Conservation (phyloP, 2,329 filamentous ascomycete genomes). For the Penicillium sp. region DNA sequence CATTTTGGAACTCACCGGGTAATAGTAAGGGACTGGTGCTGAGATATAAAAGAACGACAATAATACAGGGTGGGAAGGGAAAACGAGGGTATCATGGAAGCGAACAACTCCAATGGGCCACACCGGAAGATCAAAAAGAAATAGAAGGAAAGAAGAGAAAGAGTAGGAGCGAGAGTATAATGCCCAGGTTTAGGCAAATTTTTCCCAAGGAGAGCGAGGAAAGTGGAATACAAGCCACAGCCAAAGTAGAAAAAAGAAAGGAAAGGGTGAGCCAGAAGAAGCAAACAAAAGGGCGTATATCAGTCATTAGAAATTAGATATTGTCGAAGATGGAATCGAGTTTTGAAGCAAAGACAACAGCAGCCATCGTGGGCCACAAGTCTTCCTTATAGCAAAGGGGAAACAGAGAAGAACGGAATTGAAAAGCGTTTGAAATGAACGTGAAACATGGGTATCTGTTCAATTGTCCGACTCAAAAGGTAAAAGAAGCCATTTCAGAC, state of each 20-base stretch:
- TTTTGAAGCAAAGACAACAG: neutral
- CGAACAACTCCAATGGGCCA: conserved; percentile 5
- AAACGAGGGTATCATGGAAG: conserved; percentile 10
- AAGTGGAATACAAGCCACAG: neutral
- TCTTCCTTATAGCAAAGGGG: neutral
- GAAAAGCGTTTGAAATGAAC: neutral
- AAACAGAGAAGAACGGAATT: conserved; percentile 8
- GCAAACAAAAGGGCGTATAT: conserved; percentile 10
- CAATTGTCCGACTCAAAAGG: neutral
- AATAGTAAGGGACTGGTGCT: neutral
- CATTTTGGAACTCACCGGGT: neutral
- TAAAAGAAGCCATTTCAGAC: neutral
- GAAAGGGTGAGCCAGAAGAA: neutral
- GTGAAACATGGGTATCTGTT: neutral
- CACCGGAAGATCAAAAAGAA: neutral
- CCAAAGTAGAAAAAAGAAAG: neutral
- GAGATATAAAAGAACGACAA: conserved; percentile 2
- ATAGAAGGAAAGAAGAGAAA: neutral
- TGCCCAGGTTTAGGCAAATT: neutral
- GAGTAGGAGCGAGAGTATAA: neutral
- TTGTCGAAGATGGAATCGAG: conserved; percentile 6
- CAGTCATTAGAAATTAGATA: conserved; percentile 22
- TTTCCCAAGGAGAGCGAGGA: neutral
- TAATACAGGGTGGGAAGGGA: conserved; percentile 1
- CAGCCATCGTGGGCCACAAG: neutral